Percentiles rank a stretch among this genome's conserved stretches.
Evolutionary conservation across 768 basidiomycete genomes (phyloP).

Genomic region (Tephrocybe sp.): DNA sequence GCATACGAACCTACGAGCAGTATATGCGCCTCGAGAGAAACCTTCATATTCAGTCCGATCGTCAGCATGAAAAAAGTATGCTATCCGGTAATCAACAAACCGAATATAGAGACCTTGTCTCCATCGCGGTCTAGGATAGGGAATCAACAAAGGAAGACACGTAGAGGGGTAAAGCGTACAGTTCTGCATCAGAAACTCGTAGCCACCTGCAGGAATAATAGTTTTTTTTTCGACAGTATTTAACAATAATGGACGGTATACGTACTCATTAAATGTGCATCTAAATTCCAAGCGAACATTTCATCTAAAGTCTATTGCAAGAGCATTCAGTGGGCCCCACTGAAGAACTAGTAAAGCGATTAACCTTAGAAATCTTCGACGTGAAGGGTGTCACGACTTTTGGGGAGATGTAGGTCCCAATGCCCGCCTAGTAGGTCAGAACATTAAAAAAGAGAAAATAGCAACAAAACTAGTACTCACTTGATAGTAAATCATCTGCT

Average conservation of each 20-base stretch:
- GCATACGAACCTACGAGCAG: constrained; percentile 47
- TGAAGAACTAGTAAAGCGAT: not conserved
- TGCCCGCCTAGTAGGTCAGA: constrained; percentile 35
- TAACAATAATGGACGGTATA: constrained; percentile 4
- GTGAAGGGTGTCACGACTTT: constrained; percentile 32
- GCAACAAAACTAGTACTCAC: constrained; percentile 18
- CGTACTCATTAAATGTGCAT: constrained; percentile 48
- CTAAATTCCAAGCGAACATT: constrained; percentile 48
- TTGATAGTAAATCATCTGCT: constrained; percentile 62
- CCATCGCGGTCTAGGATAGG: constrained; percentile 38
- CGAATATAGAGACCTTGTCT: constrained; percentile 64
- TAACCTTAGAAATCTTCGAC: constrained; percentile 37
- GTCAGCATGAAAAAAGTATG: not conserved
- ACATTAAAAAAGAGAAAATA: not conserved
- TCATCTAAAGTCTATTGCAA: constrained; percentile 38
- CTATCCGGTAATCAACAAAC: constrained; percentile 21
- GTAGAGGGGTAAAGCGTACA: constrained; percentile 25
- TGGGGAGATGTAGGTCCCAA: constrained; percentile 47
- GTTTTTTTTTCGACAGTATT: too few relatives aligned
- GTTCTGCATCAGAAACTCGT: constrained; percentile 59
- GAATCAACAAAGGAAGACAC: not conserved
- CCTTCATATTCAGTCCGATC: constrained; percentile 22
- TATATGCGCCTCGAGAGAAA: constrained; percentile 67
- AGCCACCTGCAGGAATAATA: constrained; percentile 41
- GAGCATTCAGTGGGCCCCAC: not conserved